Evolutionary conservation across 768 basidiomycete species (phyloP).

Genomic region (Hebeloma cylindrosporum): DNA sequence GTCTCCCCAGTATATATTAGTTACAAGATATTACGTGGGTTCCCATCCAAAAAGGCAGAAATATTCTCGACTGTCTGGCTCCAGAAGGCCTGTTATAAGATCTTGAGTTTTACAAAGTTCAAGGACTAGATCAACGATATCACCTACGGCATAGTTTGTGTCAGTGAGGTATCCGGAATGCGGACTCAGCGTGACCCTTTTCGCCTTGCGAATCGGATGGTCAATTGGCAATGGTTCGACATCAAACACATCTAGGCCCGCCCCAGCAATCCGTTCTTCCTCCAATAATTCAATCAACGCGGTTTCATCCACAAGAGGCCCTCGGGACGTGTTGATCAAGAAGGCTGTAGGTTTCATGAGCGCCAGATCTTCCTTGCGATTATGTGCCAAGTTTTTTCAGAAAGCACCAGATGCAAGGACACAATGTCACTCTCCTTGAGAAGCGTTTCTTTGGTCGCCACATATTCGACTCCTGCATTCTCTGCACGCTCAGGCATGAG

Average conservation of each 20-base stretch:
- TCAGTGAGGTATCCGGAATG: constrained; percentile 61
- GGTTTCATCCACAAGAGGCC: constrained; percentile 60
- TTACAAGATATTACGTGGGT: constrained; percentile 18
- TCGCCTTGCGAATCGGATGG: constrained; percentile 49
- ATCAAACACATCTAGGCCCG: constrained; percentile 67
- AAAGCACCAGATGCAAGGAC: constrained; percentile 60
- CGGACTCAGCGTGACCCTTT: constrained; percentile 59
- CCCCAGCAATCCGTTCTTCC: constrained; percentile 51
- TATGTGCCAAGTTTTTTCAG: constrained; percentile 48
- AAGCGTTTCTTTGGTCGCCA: constrained; percentile 51
- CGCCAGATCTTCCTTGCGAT: constrained; percentile 46
- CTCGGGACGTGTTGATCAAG: constrained; percentile 67
- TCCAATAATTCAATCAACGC: constrained; percentile 51
- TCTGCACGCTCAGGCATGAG: constrained; percentile 57
- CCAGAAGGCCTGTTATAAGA: constrained; percentile 44
- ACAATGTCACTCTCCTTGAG: constrained; percentile 56
- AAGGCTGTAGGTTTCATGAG: constrained; percentile 59
- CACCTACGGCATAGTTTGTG: constrained; percentile 47
- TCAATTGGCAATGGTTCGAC: constrained; percentile 62
- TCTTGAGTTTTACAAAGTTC: neutral
- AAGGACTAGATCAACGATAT: neutral
- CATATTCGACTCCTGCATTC: constrained; percentile 49
- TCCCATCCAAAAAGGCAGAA: constrained; percentile 48
- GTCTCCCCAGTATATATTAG: neutral
- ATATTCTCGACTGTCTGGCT: constrained; percentile 60